phyloP scores from a whole-genome alignment of 768 basidiomycete species.

The Amanita jacksonii region DNA sequence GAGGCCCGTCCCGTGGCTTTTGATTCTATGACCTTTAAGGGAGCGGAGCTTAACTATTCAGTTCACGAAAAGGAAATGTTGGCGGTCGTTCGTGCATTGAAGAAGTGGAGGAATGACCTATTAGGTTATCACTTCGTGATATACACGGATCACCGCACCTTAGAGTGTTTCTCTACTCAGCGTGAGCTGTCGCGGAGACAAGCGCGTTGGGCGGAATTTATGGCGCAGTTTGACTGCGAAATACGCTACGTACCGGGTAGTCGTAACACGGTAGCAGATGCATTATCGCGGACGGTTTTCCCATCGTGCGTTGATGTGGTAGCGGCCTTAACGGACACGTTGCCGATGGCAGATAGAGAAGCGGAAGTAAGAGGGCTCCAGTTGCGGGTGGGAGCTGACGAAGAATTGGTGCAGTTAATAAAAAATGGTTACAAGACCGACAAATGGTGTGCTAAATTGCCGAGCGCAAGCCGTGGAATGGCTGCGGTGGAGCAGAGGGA shows the following conservation, averaged over 20 bases:
- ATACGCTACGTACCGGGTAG: slow-evolving; percentile 14
- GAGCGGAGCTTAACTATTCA: slow-evolving; percentile 29
- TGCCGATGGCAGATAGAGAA: too few relatives aligned
- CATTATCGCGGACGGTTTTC: slow-evolving; percentile 13
- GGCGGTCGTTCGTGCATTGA: slow-evolving; percentile 25
- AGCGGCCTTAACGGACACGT: too few relatives aligned
- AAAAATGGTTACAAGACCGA: too few relatives aligned
- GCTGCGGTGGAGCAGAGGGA: too few relatives aligned
- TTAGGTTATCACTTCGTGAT: slow-evolving; percentile 21
- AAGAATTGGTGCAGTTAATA: too few relatives aligned
- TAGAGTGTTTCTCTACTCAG: slow-evolving; percentile 22
- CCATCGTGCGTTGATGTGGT: too few relatives aligned
- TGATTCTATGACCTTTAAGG: slow-evolving; percentile 26
- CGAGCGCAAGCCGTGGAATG: too few relatives aligned
- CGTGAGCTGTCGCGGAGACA: slow-evolving; percentile 24
- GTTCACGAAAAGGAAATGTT: slow-evolving; percentile 31
- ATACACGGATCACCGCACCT: slow-evolving; percentile 21
- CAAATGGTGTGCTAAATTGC: too few relatives aligned
- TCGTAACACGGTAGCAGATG: slow-evolving; percentile 24
- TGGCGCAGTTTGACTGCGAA: too few relatives aligned
- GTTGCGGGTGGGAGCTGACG: too few relatives aligned
- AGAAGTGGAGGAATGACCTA: slow-evolving; percentile 19
- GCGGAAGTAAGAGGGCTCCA: too few relatives aligned
- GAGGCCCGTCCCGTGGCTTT: slow-evolving; percentile 20
- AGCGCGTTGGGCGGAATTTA: slow-evolving; percentile 25